phyloP scores from a whole-genome alignment of 2,329 filamentous ascomycete genomes.

The Emericellopsis cladophorae region DNA sequence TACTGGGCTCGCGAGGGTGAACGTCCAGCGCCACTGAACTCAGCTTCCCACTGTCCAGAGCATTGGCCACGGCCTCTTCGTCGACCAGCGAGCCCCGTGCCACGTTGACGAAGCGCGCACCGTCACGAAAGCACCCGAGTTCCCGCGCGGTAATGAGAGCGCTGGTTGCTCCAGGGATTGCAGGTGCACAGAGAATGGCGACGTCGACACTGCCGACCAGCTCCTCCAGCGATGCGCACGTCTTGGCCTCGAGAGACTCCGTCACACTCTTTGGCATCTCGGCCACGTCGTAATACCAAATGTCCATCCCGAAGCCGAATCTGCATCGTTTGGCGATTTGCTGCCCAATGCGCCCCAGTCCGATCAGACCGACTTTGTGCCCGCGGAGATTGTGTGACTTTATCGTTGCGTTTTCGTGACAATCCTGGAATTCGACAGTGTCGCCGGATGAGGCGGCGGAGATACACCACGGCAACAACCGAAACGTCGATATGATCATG shows the following conservation, averaged over 20 bases:
- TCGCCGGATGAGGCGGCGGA: conserved; percentile 33
- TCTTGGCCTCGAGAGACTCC: conserved; percentile 27
- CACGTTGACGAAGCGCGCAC: conserved; percentile 51
- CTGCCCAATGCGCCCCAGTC: conserved; percentile 54
- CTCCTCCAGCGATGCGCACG: conserved; percentile 34
- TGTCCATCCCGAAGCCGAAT: conserved; percentile 51
- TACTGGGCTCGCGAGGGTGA: conserved; percentile 44
- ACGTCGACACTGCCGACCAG: conserved; percentile 44
- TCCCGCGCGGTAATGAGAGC: conserved; percentile 32
- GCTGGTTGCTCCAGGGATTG: conserved; percentile 22
- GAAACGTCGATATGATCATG: conserved; percentile 57
- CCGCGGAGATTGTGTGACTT: conserved; percentile 51
- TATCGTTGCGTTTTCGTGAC: conserved; percentile 46
- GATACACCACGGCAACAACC: conserved; percentile 52
- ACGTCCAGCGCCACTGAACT: conserved; percentile 49
- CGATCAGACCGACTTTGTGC: conserved; percentile 52
- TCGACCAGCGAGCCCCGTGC: conserved; percentile 53
- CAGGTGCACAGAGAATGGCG: conserved; percentile 48
- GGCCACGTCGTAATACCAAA: conserved; percentile 49
- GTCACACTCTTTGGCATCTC: conserved; percentile 32
- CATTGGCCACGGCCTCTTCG: conserved; percentile 47
- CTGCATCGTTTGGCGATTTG: conserved; percentile 40
- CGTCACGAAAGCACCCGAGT: conserved; percentile 36
- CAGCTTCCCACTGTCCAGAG: conserved; percentile 38
- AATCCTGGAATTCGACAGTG: conserved; percentile 33